Evolutionary conservation across 2,329 filamentous ascomycete genomes (phyloP), one percentile per base, ranked within the genome.

Genomic region (Pseudogymnoascus destructans): DNA sequence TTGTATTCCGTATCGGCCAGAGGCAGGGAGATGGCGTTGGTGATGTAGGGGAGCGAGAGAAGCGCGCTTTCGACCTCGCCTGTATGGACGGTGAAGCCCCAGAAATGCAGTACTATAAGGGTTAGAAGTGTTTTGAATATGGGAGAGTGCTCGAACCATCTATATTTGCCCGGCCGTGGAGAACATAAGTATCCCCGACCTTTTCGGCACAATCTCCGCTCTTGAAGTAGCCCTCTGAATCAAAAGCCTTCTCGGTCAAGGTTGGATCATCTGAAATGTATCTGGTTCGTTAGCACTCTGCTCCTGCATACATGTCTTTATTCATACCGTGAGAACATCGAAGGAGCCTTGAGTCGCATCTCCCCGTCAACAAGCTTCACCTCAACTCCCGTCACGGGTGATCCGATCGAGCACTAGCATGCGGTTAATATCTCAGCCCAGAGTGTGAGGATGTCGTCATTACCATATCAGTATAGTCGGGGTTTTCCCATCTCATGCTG

Each of bases 181-280:
- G 60, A 23, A 56, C 46, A 54, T 63, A 63, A 46, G 60, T 55
- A 38, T 62, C 60, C 33, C 63, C 63, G 19, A 62, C 9, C 35
- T 60, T 61, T 42, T 60, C 57, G n/a, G 58, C 63, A 58, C 60
- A 61, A 8, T 64, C 63, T n/a, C 63, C 63, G n/a, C 58, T 64
- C 61, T 60, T 63, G 57, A 63, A 64, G 38, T 57, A 64, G n/a
- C 63, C 63, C 11, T 64, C 63, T 2, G 40, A 58, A 56, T 64
- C 63, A 30, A 63, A 62, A 42, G 63, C 63, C 23, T 61, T 62
- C 36, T 62, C 57, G 21, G 60, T 61, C 42, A 55, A 35, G 23
- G 57, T 60, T 17, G 61, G 59, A 57, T 64, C 63, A 23, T 61
- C 60, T 21, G 62, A 55, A 63, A 63, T 60, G 61, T 64, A 40